phyloP scores from a whole-genome alignment of 768 basidiomycete species.

The Mycena maculata region DNA sequence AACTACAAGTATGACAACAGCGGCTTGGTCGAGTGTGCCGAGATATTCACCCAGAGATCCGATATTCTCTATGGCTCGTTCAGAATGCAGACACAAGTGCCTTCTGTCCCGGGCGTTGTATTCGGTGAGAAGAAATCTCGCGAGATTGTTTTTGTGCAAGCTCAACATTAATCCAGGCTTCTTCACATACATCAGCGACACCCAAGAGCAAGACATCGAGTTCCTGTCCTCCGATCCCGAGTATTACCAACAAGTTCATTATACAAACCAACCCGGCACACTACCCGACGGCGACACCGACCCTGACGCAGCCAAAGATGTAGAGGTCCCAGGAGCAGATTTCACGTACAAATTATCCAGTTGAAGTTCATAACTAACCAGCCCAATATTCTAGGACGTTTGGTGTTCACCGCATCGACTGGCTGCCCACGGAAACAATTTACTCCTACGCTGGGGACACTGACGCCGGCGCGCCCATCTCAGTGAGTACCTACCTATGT shows the following conservation, averaged over 20 bases:
- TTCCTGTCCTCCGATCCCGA: conserved; percentile 29
- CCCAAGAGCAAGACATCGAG: conserved; percentile 37
- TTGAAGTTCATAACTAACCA: background rate
- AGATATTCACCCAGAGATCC: conserved; percentile 31
- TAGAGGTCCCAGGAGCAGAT: conserved; percentile 28
- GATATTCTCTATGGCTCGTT: conserved; percentile 32
- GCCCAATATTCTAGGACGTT: conserved; percentile 22
- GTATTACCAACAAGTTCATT: conserved; percentile 30
- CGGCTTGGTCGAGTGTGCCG: conserved; percentile 24
- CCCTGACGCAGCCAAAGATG: conserved; percentile 25
- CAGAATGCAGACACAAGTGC: conserved; percentile 33
- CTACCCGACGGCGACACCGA: conserved; percentile 16
- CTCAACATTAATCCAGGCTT: conserved; percentile 21
- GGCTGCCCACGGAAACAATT: conserved; percentile 19
- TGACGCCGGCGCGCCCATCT: conserved; percentile 12
- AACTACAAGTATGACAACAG: conserved; percentile 14
- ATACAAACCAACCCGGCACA: conserved; percentile 33
- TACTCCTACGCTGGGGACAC: conserved; percentile 30
- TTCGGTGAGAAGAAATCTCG: conserved; percentile 19
- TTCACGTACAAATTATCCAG: conserved; percentile 27
- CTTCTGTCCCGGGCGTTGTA: conserved; percentile 30
- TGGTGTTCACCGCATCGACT: conserved; percentile 35
- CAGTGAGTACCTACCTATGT: conserved; percentile 8
- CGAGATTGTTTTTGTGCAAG: background rate
- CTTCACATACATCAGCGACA: conserved; percentile 30